Evolutionary conservation across 495 filamentous ascomycete species (phyloP), one percentile per base, ranked within the genome.

Genomic region (Staphylotrichum longicolle): DNA sequence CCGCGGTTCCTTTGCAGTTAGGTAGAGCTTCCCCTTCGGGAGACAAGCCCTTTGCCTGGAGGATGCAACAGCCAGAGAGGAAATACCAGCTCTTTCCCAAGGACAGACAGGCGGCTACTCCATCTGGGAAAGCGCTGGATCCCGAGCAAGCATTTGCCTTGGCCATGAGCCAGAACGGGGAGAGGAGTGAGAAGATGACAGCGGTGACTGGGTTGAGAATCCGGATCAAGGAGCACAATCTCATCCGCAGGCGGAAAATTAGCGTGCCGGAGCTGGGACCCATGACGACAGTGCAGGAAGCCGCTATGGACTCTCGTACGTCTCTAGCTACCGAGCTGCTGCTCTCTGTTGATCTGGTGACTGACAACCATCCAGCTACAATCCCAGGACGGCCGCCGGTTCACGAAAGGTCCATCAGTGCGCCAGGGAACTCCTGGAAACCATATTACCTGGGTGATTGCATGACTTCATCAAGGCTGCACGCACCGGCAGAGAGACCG

Each of bases 291-390:
- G 85, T 88, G 11, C 85, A 86, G 61, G 88, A 89, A 66, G 70
- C 79, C 50, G 73, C 81, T 46, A 84, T 90, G 79, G 88, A 91
- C 72, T 90, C 88, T 68, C 88, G 88, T 91, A 82, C 78, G 88
- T 80, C 42, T 50, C 39, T 44, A n/a, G 2, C 52, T 39, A n/a
- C 15, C 37, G 8, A 32, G 8, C 47, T 39, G 37, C 37, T 39
- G 37, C 35, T 12, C 15, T n/a, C 34, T 47, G 12, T 48, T 45
- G 32, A 40, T 12, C 33, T 39, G 20, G 41, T 30, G 46, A 62
- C 69, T 75, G 47, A 72, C 75, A 77, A 3, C 65, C 30, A 37
- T 33, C 60, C 49, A 91, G 88, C 88, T 63, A 90, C 88, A 33
- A 88, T 91, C 59, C 88, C 88, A 39, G 88, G 86, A 35, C 82